Percentiles rank a stretch among this genome's conserved stretches.
phyloP scores from a whole-genome alignment of 495 filamentous ascomycete species.

The Hapsidospora chrysogenum region DNA sequence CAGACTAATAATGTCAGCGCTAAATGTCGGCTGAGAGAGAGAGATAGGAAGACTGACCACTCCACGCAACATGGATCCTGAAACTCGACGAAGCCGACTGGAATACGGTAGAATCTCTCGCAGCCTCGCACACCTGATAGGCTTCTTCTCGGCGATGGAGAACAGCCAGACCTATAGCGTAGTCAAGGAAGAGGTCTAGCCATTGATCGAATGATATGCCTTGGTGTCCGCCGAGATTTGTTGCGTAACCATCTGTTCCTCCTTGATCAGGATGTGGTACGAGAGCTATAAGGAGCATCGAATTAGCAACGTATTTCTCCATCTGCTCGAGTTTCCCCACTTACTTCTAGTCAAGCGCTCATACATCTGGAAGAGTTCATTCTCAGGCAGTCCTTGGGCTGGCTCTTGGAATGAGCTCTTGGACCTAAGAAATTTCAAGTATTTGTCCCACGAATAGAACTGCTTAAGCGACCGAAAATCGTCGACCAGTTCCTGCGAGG shows the following conservation, averaged over 20 bases:
- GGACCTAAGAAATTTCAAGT: slow-evolving; percentile 52
- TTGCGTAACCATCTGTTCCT: slow-evolving; percentile 3
- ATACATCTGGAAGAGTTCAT: slow-evolving; percentile 56
- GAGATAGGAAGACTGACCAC: slow-evolving; percentile 31
- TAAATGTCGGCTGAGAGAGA: background rate
- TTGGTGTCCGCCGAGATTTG: slow-evolving; percentile 48
- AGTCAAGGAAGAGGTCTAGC: slow-evolving; percentile 83
- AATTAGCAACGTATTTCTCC: background rate
- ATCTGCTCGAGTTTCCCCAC: slow-evolving; percentile 3
- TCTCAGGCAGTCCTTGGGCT: slow-evolving; percentile 29
- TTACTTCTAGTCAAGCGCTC: slow-evolving; percentile 39
- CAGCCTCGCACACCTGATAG: slow-evolving; percentile 60
- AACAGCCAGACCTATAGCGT: slow-evolving; percentile 56
- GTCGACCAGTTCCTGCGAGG: slow-evolving; percentile 55
- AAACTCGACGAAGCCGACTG: slow-evolving; percentile 49
- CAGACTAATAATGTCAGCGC: slow-evolving; percentile 39
- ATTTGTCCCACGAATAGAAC: slow-evolving; percentile 63
- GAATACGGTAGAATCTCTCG: slow-evolving; percentile 64
- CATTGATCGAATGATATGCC: slow-evolving; percentile 66
- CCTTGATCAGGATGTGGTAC: slow-evolving; percentile 7
- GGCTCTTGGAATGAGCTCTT: slow-evolving; percentile 29
- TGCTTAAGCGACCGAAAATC: slow-evolving; percentile 62
- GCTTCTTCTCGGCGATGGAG: slow-evolving; percentile 38
- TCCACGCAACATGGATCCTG: slow-evolving; percentile 64
- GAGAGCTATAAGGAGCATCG: slow-evolving; percentile 8